Conservation (phyloP, 805 yeast genomes). For the Spathaspora arborariae region DNA sequence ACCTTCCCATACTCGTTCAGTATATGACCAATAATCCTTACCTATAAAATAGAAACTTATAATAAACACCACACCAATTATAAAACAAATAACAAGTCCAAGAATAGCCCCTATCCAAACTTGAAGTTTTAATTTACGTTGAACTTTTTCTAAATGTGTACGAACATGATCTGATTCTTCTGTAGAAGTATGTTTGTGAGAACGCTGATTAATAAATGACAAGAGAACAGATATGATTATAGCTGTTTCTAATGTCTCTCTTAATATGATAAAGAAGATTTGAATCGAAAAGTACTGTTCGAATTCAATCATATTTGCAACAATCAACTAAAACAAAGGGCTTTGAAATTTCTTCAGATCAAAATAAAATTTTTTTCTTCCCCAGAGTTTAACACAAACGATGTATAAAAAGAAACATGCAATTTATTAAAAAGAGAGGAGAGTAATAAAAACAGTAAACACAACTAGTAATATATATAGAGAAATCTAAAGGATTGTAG, state of each 20-base stretch:
- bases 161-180: neutral
- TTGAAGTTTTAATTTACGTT: slow-evolving; percentile 48
- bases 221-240: slow-evolving; percentile 70
- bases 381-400: too few species aligned
- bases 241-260: slow-evolving; percentile 73
- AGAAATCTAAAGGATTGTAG: neutral
- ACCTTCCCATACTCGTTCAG: slow-evolving; percentile 91
- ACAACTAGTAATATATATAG: neutral
- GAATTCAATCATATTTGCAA: slow-evolving; percentile 13
- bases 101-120: slow-evolving; percentile 78
- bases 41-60: slow-evolving; percentile 72
- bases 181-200: slow-evolving; percentile 3
- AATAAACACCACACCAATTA: slow-evolving; percentile 72
- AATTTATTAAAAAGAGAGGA: neutral
- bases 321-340: neutral
- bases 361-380: too few species aligned
- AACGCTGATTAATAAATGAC: slow-evolving; percentile 66
- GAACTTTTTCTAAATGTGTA: slow-evolving; percentile 7
- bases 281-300: slow-evolving; percentile 62
- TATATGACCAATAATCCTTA: slow-evolving; percentile 78
- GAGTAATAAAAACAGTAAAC: neutral
- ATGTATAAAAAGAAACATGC: too few species aligned
- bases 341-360: neutral
- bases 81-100: slow-evolving; percentile 66
- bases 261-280: slow-evolving; percentile 67